A percentile compares a stretch with the other conserved stretches of the same genome.
phyloP scores from a whole-genome alignment of 1,139 yeast genomes.

The Magnusiomyces magnusii region DNA sequence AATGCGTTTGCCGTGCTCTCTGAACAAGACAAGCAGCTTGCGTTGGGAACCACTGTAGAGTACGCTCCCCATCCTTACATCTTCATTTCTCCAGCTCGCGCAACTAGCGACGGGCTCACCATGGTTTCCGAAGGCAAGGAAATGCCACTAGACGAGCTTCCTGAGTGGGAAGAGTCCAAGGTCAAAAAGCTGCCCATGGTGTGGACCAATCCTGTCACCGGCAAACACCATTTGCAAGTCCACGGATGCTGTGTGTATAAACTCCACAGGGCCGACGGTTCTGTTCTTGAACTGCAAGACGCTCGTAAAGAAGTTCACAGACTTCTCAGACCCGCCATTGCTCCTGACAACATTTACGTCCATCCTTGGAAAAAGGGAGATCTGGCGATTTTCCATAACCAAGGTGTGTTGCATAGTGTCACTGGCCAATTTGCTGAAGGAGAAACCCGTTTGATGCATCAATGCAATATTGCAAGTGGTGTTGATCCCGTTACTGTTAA shows the following conservation, averaged over 20 bases:
- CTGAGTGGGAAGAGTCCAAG: constrained; percentile 73
- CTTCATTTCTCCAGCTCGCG: constrained; percentile 69
- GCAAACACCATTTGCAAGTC: constrained; percentile 71
- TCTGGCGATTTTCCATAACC: constrained; percentile 72
- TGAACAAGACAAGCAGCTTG: constrained; percentile 63
- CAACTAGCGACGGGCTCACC: constrained; percentile 77
- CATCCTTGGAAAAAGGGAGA: constrained; percentile 82
- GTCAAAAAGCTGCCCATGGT: constrained; percentile 73
- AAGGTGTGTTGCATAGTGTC: constrained; percentile 87
- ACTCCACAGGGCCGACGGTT: constrained; percentile 51
- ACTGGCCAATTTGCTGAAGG: constrained; percentile 77
- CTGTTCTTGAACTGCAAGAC: constrained; percentile 53
- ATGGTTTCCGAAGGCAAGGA: constrained; percentile 79
- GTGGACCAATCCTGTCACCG: constrained; percentile 89
- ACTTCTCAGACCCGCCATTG: constrained; percentile 78
- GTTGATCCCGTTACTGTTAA: constrained; percentile 44
- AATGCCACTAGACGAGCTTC: constrained; percentile 54
- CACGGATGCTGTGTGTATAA: constrained; percentile 79
- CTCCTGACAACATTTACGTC: constrained; percentile 64
- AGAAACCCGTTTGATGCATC: constrained; percentile 82
- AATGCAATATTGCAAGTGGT: constrained; percentile 84
- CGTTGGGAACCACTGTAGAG: constrained; percentile 66
- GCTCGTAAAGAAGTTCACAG: constrained; percentile 64
- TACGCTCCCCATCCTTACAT: constrained; percentile 92
- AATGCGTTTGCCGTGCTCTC: constrained; percentile 60